Conservation (phyloP, 2,329 filamentous ascomycete species). For the Penicillium thymicola region DNA sequence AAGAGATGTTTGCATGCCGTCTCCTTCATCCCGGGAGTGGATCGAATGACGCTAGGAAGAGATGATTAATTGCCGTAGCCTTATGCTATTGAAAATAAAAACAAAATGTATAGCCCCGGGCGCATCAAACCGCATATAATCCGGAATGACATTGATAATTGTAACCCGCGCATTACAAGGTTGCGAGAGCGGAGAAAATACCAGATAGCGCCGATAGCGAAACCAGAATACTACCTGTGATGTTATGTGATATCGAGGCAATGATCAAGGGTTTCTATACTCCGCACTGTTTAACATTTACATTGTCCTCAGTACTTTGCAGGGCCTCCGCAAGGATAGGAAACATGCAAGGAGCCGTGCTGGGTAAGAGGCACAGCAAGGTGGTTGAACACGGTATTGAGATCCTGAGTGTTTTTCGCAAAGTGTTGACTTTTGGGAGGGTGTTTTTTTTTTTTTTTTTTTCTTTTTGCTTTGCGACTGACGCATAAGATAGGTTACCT, state of each 20-base stretch:
- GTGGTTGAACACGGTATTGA: slow-evolving; percentile 5
- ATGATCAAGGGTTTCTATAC: background rate
- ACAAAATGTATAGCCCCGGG: background rate
- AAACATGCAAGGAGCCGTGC: slow-evolving; percentile 28
- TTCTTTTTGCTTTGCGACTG: background rate
- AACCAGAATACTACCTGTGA: background rate
- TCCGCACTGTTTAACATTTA: background rate
- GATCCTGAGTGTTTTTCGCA: background rate
- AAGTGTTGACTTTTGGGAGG: slow-evolving; percentile 1
- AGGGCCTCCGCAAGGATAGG: slow-evolving; percentile 23
- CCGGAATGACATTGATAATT: slow-evolving; percentile 1
- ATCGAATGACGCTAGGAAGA: slow-evolving; percentile 6
- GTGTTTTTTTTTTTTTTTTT: background rate
- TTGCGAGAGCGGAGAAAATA: background rate
- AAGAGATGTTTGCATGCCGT: background rate
- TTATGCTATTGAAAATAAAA: background rate
- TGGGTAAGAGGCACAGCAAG: slow-evolving; percentile 12
- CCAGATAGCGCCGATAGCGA: background rate
- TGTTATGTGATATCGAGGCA: background rate
- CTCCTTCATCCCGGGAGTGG: slow-evolving; percentile 3
- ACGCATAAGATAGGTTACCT: slow-evolving; percentile 22
- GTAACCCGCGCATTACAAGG: background rate
- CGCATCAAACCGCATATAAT: background rate
- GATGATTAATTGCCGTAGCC: background rate
- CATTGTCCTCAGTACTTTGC: background rate